Evolutionary conservation across 148 eudicot genomes (phyloP), one percentile per base, ranked within the genome.

Genomic region (Chenopodium berlandieri): DNA sequence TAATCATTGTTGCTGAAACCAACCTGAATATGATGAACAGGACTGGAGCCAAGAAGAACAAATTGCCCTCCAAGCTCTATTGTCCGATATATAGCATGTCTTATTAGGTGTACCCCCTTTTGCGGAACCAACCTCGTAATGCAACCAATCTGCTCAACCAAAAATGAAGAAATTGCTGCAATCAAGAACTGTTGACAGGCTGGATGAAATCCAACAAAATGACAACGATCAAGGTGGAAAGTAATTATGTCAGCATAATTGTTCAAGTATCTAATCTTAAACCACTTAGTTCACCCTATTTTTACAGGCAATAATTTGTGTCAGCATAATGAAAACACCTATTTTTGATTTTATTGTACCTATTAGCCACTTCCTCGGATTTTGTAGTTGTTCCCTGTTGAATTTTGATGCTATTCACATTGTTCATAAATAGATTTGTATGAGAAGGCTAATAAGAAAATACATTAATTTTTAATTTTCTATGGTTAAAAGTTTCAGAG

Each of bases 61-160:
- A 96, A 96, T 74, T 96, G 98, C 52, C 98, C 99, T 37, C 98
- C 98, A 66, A 91, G 83, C 79, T 94, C 97, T 88, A 91, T 56
- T 68, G 97, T 90, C 69, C 93, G 87, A 75, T 94, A 96, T 69
- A 96, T 89, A 82, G 99, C 99, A 90, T 96, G 98, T 82, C 95
- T 88, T 77, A 94, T 96, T 72, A 96, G 95, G 92, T 94, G 99
- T 65, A 96, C 96, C 62, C 98, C 98, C 86, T 94, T 94, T 79
- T 96, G 98, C 19, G 99, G 98, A 40, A 96, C 99, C 87, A 96
- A 86, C 86, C 99, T 91, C 79, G 99, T 94, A 78, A 96, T 89
- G 87, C 97, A 96, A 87, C 93, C 92, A 86, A 96, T 90, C 99
- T 96, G 85, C 80, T 48, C 79, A 87, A 63, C 25, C 72, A 75